Evolutionary conservation across 2,329 filamentous ascomycete genomes (phyloP), one percentile per base, ranked within the genome.

Genomic region (Alternaria sp.): DNA sequence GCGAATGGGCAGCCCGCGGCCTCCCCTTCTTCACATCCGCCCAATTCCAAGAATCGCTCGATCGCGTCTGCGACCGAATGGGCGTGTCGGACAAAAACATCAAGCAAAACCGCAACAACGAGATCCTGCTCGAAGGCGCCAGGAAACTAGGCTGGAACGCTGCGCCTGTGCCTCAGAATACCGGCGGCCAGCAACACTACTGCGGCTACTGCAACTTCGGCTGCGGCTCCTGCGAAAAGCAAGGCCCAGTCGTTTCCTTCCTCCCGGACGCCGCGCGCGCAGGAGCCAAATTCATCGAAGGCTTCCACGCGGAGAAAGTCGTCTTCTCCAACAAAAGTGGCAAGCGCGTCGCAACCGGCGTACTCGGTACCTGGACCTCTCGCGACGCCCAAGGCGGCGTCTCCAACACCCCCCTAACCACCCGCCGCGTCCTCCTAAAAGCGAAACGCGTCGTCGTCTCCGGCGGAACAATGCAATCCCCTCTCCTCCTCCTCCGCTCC

Each of bases 381-480:
- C 86, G 92, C 62, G 91, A 93, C 69, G 82, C 83, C 44, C 81
- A 86, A 19, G 88, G 90, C 11, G 85, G 86, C 4, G 81, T 90
- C 0, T 82, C 86, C 52, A 86, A 86, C 11, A 79, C 82, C 0
- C 83, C 84, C 1, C 82, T 87, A 6, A 82, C 74, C 2, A 85
- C 81, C 52, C 86, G 90, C 40, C 85, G 88, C 65, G 84, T 97
- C 8, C 83, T 89, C 44, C 86, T 97, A 74, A 91, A 87, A 71
- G 93, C 93, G 2, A 93, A 92, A 79, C 91, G 89, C 73, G 91
- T 97, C 11, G 87, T 97, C 50, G 80, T 96, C n/a, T 88, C 92
- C 0, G 87, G 87, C 23, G 94, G 95, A 5, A 88, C 91, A 1
- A 81, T 97, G 58, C 89, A 92, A 74, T 93, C 89, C 47, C 94